A percentile compares a stretch with the other conserved stretches of the same genome.
These are phyloP conservation scores for Picea sitchensis DNA, from an alignment of 75 land plant species.

Conservation along the genomic window DNA sequence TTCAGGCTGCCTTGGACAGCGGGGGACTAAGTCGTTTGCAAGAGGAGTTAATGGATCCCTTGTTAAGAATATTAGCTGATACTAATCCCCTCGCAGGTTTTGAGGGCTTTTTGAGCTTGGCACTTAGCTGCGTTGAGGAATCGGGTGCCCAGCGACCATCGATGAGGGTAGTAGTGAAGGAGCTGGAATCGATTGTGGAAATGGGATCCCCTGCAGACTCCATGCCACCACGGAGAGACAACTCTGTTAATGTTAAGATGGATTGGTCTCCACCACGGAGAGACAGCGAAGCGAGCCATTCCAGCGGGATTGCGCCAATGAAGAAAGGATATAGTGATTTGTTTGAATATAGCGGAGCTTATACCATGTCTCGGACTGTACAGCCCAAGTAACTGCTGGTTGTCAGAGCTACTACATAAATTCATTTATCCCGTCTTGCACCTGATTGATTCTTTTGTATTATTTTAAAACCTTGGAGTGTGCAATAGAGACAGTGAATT, in stretches of 20 bases:
- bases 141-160: constrained; percentile 47
- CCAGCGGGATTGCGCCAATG: not conserved
- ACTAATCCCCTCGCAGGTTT: constrained; percentile 28
- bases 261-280: not conserved
- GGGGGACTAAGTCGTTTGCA: constrained; percentile 32
- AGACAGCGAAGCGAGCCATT: not conserved
- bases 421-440: too few species aligned
- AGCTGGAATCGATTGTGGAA: constrained; percentile 53
- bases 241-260: too few species aligned
- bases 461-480: too few species aligned
- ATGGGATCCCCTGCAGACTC: not conserved
- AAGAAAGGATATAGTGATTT: not conserved
- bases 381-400: not conserved
- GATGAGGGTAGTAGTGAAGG: constrained; percentile 76
- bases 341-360: constrained; percentile 8
- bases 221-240: too few species aligned
- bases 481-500: too few species aligned
- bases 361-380: not conserved
- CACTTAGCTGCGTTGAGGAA: constrained; percentile 70
- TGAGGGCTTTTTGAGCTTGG: constrained; percentile 44
- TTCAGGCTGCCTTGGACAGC: constrained; percentile 29
- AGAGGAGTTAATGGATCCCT: constrained; percentile 55
- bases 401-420: too few species aligned
- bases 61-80: constrained; percentile 2
- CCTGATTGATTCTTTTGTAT: too few species aligned